Evolutionary conservation across 306 rosid species (phyloP), one percentile per base, ranked within the genome.

Genomic region (Trifolium repens): DNA sequence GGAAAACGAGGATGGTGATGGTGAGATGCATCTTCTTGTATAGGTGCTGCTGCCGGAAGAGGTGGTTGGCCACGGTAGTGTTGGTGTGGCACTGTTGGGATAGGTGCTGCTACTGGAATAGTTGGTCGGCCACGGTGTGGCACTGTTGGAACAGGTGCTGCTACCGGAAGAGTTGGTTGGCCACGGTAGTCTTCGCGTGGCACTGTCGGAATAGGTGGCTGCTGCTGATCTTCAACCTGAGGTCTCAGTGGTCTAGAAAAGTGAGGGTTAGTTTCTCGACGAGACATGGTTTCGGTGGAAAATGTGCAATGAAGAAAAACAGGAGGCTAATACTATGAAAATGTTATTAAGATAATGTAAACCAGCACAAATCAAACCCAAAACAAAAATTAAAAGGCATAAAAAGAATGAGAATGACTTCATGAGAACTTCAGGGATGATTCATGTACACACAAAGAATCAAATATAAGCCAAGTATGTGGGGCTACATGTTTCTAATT

Each of bases 361-460:
- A 73, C 42, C 19, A 40, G 58, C 63, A 58, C 57, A 50, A 71
- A 76, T 73, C 66, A 78, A 39, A 52, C 49, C 58, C 9, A 71
- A 82, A 60, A 64, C 69, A 17, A 55, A 52, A 75, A 34, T 67
- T 57, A 73, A 64, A 69, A 73, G 26, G 60, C 54, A 62, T 69
- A 73, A 82, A 76, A 75, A 65, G 60, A 61, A 77, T 37, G 87
- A 71, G 94, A 84, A 94, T 90, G 83, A 90, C 98, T 91, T 94
- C 87, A 69, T 67, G 81, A 69, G 7, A 86, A 94, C 90, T 90
- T 85, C 89, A 90, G 88, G 96, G 90, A 94, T 87, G 84, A 77
- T 88, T 94, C 76, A 62, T 63, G 39, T 19, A 77, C 79, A 84
- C 96, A 96, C 65, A 94, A 92, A 84, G 99, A 85, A 94, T 92